Base-by-base conservation (phyloP, 1,284 basidiomycete species). In the Sanghuangporus sanghuang region DNA sequence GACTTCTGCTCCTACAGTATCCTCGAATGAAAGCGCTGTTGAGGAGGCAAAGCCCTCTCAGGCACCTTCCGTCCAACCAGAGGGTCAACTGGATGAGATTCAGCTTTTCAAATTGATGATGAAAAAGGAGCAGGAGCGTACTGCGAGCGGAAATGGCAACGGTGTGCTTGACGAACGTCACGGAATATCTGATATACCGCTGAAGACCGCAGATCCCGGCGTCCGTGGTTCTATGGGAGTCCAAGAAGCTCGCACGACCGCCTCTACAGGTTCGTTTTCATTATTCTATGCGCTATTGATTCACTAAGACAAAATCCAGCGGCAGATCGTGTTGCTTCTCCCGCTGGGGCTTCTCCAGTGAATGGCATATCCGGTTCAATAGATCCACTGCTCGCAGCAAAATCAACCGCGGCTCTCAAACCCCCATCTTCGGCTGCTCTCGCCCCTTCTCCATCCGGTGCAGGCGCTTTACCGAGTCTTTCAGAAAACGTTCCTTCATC, bases 81-180 rank as follows among this genome's bases (percentile, higher is more conserved):
- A 75, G 6, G 64, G 67, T 6, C 79, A 77, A 12, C 73, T 93
- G 65, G 92, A 95, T 72, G 92, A 93, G 73, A 94, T 95, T 50
- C 92, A 94, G 69, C 76, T 91, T 40, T 94, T 95, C 82, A 91
- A 89, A 70, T 72, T 91, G 69, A 79, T 93, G 79, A 94, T 95
- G 90, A 90, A 89, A 73, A 80, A 85, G 67, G 92, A 92, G 69
- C 85, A 89, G 68, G 90, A 87, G 74, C 80, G 67, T 69, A 38
- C 50, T 18, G 50, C 64, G 11, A 57, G 57, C 44, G 48, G 55
- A 39, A 59, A 61, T 32, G 35, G 23, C 6, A 40, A 35, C 2
- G n/a, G n/a, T 1, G 1, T 39, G 6, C 21, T 52, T 39, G 59
- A 40, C 36, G 59, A 61, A 12, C 35, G 58, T 52, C 32, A 9